phyloP scores from a whole-genome alignment of 257 asterid genomes.

The Solanum paucissectum region DNA sequence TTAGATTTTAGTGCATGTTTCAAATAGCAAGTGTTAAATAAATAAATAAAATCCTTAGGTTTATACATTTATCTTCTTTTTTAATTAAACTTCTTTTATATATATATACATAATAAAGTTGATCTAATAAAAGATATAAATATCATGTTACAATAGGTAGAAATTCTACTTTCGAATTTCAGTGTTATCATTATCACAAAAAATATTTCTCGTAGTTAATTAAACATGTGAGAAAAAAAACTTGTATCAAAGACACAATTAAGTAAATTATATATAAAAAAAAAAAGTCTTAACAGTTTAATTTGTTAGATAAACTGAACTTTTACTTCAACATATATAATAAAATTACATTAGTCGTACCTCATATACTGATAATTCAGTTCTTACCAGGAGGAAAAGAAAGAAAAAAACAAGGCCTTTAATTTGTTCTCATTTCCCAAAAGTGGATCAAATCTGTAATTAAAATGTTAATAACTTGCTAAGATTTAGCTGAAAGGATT shows the following conservation, averaged over 20 bases:
- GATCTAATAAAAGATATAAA: background rate
- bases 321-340: background rate
- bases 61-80: background rate
- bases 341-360: background rate
- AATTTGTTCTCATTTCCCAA: background rate
- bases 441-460: background rate
- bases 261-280: background rate
- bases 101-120: background rate
- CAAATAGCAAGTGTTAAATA: no score
- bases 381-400: background rate
- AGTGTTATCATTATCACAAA: background rate
- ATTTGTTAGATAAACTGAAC: background rate
- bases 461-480: background rate
- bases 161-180: background rate
- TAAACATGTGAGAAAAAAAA: background rate
- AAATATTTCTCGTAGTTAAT: background rate
- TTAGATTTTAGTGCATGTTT: no score
- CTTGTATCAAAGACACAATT: background rate
- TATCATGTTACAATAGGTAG: background rate
- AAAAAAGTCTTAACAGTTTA: background rate
- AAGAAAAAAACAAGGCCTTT: background rate
- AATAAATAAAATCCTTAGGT: background rate
- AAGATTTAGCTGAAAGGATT: background rate
- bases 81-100: background rate
- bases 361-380: background rate